Conservation (phyloP, 768 basidiomycete species). For the Panaeolus cyanescens region DNA sequence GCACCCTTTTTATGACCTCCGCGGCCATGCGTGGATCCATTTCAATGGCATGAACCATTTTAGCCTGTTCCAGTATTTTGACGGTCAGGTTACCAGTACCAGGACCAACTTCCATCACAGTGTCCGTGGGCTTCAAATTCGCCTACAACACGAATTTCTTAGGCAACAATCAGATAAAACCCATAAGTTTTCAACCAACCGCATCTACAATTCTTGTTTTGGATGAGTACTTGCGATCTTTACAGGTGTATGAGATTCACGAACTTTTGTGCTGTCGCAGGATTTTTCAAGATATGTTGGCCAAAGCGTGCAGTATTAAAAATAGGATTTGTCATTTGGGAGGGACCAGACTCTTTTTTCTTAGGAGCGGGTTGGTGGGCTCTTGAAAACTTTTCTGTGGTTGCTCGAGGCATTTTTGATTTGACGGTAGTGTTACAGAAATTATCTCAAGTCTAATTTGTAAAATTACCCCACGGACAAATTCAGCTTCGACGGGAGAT, state of each 20-base stretch:
- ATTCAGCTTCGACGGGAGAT: neutral
- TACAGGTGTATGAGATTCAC: constrained; percentile 18
- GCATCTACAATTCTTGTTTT: constrained; percentile 46
- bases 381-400: constrained; percentile 69
- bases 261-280: constrained; percentile 87
- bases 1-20: constrained; percentile 93
- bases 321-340: constrained; percentile 75
- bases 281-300: constrained; percentile 97
- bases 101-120: constrained; percentile 96
- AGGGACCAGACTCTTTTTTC: constrained; percentile 41
- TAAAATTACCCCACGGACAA: neutral
- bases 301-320: constrained; percentile 96
- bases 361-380: constrained; percentile 67
- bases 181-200: constrained; percentile 26
- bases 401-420: constrained; percentile 73
- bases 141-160: constrained; percentile 50
- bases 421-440: neutral
- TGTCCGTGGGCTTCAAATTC: constrained; percentile 89
- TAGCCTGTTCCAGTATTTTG: constrained; percentile 89
- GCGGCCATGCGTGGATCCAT: constrained; percentile 99
- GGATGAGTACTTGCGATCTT: constrained; percentile 11
- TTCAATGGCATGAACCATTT: constrained; percentile 92
- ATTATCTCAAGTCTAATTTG: neutral
- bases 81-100: constrained; percentile 97
- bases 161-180: constrained; percentile 3